Conservation (phyloP, 2,329 filamentous ascomycete species). For the Anisogramma anomala region DNA sequence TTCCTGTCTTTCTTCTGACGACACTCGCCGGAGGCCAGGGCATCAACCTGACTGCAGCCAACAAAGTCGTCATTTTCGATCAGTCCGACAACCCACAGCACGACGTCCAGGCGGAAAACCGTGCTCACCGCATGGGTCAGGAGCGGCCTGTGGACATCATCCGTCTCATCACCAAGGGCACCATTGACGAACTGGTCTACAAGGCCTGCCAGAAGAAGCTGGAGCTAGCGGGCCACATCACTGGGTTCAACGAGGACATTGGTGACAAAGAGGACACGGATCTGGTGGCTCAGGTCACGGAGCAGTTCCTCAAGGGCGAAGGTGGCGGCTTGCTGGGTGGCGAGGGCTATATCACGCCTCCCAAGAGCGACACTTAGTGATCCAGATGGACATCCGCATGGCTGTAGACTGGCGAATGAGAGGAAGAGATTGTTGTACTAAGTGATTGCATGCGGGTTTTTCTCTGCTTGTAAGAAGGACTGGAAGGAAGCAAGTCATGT, state of each 20-base stretch:
- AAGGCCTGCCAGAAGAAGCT: slow-evolving; percentile 87
- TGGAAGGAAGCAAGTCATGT: neutral
- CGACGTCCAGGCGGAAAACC: slow-evolving; percentile 95
- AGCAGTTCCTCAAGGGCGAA: slow-evolving; percentile 6
- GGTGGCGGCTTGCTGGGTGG: neutral
- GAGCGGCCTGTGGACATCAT: slow-evolving; percentile 83
- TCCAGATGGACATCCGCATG: neutral
- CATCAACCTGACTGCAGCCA: slow-evolving; percentile 89
- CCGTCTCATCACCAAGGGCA: slow-evolving; percentile 65
- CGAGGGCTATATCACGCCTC: slow-evolving; percentile 6
- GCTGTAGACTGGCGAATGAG: too few relatives aligned
- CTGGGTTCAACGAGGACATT: slow-evolving; percentile 22
- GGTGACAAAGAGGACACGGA: slow-evolving; percentile 6
- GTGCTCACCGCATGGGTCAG: slow-evolving; percentile 90
- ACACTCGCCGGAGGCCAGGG: slow-evolving; percentile 94
- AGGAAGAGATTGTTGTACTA: too few relatives aligned
- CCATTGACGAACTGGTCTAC: slow-evolving; percentile 89
- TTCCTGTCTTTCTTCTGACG: slow-evolving; percentile 84
- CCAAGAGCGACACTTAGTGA: slow-evolving; percentile 4
- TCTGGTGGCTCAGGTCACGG: slow-evolving; percentile 6
- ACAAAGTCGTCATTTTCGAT: slow-evolving; percentile 97
- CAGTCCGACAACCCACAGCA: slow-evolving; percentile 96
- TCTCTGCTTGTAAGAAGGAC: neutral
- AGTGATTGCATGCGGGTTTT: too few relatives aligned
- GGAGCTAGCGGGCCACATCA: slow-evolving; percentile 60